phyloP scores from a whole-genome alignment of 2,329 filamentous ascomycete species.

The Nothophoma quercina region DNA sequence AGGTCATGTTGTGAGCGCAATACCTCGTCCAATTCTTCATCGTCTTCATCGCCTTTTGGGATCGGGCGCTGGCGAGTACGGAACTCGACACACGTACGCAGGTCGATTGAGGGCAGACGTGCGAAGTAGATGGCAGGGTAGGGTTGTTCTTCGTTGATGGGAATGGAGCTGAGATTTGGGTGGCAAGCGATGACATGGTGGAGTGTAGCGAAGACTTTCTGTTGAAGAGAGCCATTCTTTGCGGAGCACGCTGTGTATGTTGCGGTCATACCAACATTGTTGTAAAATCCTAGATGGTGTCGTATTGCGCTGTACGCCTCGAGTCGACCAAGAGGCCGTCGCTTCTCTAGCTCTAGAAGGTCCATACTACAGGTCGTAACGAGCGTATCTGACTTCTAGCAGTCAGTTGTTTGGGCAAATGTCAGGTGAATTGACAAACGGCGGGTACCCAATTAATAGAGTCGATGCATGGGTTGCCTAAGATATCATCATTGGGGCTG shows the following conservation, averaged over 20 bases:
- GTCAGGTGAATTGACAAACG: no score
- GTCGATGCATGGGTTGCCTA: no score
- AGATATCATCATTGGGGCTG: no score
- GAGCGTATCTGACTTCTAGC: no score
- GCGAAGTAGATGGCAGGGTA: conserved; percentile 53
- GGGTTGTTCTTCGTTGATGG: conserved; percentile 50
- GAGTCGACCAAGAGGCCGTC: conserved; percentile 43
- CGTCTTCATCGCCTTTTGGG: conserved; percentile 34
- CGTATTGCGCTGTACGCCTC: conserved; percentile 56
- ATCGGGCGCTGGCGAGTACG: conserved; percentile 29
- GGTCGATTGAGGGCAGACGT: conserved; percentile 53
- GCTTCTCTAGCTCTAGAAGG: conserved; percentile 17
- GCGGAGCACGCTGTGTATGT: conserved; percentile 21
- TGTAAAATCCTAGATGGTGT: conserved; percentile 54
- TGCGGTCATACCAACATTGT: conserved; percentile 53
- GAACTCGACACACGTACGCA: conserved; percentile 49
- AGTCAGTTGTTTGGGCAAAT: no score
- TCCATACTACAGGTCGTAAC: no score
- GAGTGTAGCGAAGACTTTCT: conserved; percentile 33
- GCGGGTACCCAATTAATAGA: no score
- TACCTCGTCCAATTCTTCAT: conserved; percentile 53
- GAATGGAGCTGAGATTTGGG: conserved; percentile 54
- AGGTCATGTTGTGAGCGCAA: conserved; percentile 53
- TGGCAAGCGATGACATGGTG: conserved; percentile 50
- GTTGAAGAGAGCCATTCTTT: background rate